Conservation (phyloP, 441 rosid species). For the Sinapis alba region DNA sequence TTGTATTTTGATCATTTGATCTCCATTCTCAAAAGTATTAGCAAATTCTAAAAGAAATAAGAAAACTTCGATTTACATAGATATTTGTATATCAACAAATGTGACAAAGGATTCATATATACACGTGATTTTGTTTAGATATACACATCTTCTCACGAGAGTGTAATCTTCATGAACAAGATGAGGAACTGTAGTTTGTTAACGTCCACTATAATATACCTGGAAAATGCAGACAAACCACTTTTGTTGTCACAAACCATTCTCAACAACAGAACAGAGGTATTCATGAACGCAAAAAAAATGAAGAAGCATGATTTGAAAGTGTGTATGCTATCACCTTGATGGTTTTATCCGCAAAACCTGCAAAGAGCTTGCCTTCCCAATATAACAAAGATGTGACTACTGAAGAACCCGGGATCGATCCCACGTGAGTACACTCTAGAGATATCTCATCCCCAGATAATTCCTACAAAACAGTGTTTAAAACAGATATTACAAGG, state of each 20-base stretch:
- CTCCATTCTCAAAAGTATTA: background rate
- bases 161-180: background rate
- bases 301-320: background rate
- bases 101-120: slow-evolving; percentile 1
- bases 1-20: slow-evolving; percentile 7
- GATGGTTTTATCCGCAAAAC: slow-evolving; percentile 63
- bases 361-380: slow-evolving; percentile 86
- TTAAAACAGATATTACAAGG: background rate
- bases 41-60: background rate
- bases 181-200: slow-evolving; percentile 8
- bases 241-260: slow-evolving; percentile 1
- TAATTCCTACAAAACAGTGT: slow-evolving; percentile 58
- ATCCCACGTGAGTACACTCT: slow-evolving; percentile 59
- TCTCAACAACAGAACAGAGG: slow-evolving; percentile 14
- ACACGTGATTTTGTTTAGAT: background rate
- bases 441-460: slow-evolving; percentile 65
- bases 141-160: slow-evolving; percentile 1
- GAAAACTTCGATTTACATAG: background rate
- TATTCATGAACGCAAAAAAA: background rate
- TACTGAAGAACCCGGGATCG: slow-evolving; percentile 64
- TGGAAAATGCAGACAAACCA: slow-evolving; percentile 21
- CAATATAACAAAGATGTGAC: slow-evolving; percentile 65
- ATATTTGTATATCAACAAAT: slow-evolving; percentile 8
- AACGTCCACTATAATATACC: slow-evolving; percentile 35
- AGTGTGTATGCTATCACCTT: slow-evolving; percentile 48